phyloP scores from a whole-genome alignment of 768 basidiomycete genomes.

The Tephrocybe sp. region DNA sequence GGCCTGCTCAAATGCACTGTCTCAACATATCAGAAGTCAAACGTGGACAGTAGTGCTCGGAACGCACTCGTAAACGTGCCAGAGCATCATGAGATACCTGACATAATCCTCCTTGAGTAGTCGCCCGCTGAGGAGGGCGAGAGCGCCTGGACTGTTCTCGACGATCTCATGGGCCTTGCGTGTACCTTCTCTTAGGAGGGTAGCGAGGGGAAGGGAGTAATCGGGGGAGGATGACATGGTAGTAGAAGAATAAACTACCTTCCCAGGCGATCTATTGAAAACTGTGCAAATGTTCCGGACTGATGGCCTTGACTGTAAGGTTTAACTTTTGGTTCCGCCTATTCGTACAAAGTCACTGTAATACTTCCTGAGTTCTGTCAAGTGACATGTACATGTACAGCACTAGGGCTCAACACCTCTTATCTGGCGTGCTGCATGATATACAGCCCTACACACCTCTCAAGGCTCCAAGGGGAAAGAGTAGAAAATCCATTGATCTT shows the following conservation, averaged over 20 bases:
- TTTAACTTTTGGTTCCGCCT: too few species aligned
- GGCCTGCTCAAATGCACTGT: conserved; percentile 53
- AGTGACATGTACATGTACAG: too few species aligned
- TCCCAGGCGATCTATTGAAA: background rate
- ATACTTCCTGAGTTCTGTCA: too few species aligned
- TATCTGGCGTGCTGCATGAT: background rate
- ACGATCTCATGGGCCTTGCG: conserved; percentile 55
- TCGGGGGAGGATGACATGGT: conserved; percentile 34
- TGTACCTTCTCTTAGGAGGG: conserved; percentile 45
- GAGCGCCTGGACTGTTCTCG: conserved; percentile 55
- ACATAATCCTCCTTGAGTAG: conserved; percentile 65
- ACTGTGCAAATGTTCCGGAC: background rate
- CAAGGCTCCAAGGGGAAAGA: background rate
- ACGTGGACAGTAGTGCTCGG: background rate
- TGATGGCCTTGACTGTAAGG: background rate
- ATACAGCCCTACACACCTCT: background rate
- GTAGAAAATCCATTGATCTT: conserved; percentile 9
- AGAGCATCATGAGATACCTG: conserved; percentile 72
- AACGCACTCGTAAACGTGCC: conserved; percentile 77
- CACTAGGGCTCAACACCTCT: too few species aligned
- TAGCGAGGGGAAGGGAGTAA: conserved; percentile 40
- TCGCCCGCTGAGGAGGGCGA: conserved; percentile 53
- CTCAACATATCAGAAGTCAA: background rate
- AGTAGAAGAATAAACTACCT: conserved; percentile 16
- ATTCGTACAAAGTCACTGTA: too few species aligned